A percentile compares a stretch with the other conserved stretches of the same genome.
phyloP scores from a whole-genome alignment of 1,284 basidiomycete species.

The Malassezia sympodialis region DNA sequence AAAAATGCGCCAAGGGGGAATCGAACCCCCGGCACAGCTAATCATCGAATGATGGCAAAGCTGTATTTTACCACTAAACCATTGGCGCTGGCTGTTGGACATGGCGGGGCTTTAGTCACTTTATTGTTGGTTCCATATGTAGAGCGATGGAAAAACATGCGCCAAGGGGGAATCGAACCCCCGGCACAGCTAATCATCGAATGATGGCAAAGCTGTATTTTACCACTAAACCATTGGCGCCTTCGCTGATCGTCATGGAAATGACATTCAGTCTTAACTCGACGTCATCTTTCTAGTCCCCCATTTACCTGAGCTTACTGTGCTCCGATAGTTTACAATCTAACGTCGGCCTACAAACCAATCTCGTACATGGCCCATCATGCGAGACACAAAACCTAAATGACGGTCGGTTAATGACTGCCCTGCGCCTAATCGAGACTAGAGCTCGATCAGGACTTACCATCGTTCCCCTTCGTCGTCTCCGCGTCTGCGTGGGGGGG shows the following conservation, averaged over 20 bases:
- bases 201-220: slow-evolving; percentile 12
- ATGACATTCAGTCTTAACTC: background rate
- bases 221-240: slow-evolving; percentile 14
- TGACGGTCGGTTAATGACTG: slow-evolving; percentile 3
- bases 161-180: slow-evolving; percentile 14
- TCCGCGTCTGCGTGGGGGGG: background rate
- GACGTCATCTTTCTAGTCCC: no score
- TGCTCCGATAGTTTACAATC: background rate
- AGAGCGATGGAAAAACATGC: background rate
- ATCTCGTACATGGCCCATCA: slow-evolving; percentile 5
- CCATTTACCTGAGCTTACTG: background rate
- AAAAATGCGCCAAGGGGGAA: slow-evolving; percentile 19
- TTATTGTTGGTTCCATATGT: background rate
- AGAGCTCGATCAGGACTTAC: slow-evolving; percentile 13
- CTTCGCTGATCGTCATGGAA: background rate
- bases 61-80: slow-evolving; percentile 21
- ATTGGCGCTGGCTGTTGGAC: slow-evolving; percentile 9
- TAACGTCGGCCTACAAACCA: slow-evolving; percentile 7
- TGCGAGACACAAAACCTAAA: slow-evolving; percentile 4
- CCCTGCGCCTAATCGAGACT: background rate
- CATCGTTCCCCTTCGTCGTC: slow-evolving; percentile 7
- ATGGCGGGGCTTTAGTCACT: background rate
- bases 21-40: slow-evolving; percentile 20
- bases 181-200: slow-evolving; percentile 9
- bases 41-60: slow-evolving; percentile 15